Evolutionary conservation across 352 stramenopile species (phyloP).

Genomic region (Phytopythium vexans): DNA sequence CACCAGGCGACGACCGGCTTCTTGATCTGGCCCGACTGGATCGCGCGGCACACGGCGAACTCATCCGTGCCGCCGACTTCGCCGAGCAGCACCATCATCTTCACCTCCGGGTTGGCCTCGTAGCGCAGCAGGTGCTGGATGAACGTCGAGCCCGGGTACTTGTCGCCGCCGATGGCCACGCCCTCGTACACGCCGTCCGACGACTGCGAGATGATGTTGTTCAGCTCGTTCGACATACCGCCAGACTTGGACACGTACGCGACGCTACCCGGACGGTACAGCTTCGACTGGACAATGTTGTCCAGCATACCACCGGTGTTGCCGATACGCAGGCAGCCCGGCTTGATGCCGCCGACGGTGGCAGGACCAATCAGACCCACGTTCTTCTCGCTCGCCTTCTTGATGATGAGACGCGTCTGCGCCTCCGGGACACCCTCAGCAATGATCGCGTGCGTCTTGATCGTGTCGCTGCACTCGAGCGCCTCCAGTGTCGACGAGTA

Average conservation of each 20-base stretch:
- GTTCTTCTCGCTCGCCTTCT: slow-evolving; percentile 87
- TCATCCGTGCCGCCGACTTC: slow-evolving; percentile 96
- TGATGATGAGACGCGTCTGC: slow-evolving; percentile 94
- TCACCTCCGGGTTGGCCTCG: slow-evolving; percentile 93
- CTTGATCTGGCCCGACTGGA: slow-evolving; percentile 92
- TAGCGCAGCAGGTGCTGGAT: slow-evolving; percentile 97
- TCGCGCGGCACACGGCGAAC: slow-evolving; percentile 93
- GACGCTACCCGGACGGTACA: slow-evolving; percentile 94
- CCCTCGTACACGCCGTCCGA: slow-evolving; percentile 96
- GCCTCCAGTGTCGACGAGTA: slow-evolving; percentile 94
- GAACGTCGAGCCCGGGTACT: slow-evolving; percentile 96
- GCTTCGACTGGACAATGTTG: slow-evolving; percentile 97
- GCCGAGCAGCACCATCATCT: slow-evolving; percentile 96
- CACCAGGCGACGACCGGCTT: slow-evolving; percentile 98
- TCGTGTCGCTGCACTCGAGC: slow-evolving; percentile 89
- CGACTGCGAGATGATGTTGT: slow-evolving; percentile 97
- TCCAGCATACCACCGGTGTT: slow-evolving; percentile 98
- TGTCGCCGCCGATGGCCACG: slow-evolving; percentile 93
- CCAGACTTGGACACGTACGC: slow-evolving; percentile 97
- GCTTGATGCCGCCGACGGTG: slow-evolving; percentile 96
- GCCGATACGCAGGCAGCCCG: slow-evolving; percentile 95
- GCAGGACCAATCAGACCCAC: slow-evolving; percentile 95
- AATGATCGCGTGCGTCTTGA: slow-evolving; percentile 97
- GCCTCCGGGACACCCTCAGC: slow-evolving; percentile 95
- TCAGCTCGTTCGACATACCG: slow-evolving; percentile 97